These are phyloP conservation scores for Gnetum montanum DNA, from an alignment of 75 land plant species.

Conservation along the genomic window DNA sequence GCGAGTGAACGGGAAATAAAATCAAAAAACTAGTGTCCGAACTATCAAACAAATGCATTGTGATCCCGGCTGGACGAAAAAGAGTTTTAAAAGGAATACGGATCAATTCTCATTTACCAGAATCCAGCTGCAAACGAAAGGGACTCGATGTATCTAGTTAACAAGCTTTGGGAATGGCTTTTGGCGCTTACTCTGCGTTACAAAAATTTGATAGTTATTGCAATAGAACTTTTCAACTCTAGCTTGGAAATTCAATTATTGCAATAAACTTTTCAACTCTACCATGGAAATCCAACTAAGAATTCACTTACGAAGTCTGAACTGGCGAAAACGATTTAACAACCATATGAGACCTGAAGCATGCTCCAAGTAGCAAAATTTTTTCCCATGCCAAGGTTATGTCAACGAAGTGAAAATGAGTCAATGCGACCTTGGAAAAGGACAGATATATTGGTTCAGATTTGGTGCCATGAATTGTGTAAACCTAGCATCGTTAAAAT, in stretches of 20 bases:
- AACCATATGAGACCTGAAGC: slow-evolving; percentile 40
- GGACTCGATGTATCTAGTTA: slow-evolving; percentile 50
- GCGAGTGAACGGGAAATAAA: neutral
- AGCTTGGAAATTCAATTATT: too few species aligned
- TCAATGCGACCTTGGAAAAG: slow-evolving; percentile 27
- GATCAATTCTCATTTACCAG: slow-evolving; percentile 45
- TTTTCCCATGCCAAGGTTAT: slow-evolving; percentile 37
- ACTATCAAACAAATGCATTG: neutral
- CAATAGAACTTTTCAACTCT: too few species aligned
- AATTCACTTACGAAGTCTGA: slow-evolving; percentile 25
- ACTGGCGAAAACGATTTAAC: slow-evolving; percentile 47
- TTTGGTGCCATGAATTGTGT: too few species aligned
- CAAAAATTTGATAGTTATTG: neutral
- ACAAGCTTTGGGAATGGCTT: slow-evolving; percentile 20
- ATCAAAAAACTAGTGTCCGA: neutral
- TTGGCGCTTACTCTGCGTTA: slow-evolving; percentile 26
- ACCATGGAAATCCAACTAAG: neutral
- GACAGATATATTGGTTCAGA: too few species aligned
- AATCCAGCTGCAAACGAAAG: slow-evolving; percentile 44
- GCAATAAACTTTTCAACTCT: too few species aligned
- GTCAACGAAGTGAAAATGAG: slow-evolving; percentile 50
- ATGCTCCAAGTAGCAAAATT: slow-evolving; percentile 47
- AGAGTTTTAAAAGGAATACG: too few species aligned
- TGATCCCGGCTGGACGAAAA: too few species aligned
- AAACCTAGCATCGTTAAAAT: too few species aligned